Base-by-base conservation (phyloP, 2,329 filamentous ascomycete species). In the Eutypella sp. region DNA sequence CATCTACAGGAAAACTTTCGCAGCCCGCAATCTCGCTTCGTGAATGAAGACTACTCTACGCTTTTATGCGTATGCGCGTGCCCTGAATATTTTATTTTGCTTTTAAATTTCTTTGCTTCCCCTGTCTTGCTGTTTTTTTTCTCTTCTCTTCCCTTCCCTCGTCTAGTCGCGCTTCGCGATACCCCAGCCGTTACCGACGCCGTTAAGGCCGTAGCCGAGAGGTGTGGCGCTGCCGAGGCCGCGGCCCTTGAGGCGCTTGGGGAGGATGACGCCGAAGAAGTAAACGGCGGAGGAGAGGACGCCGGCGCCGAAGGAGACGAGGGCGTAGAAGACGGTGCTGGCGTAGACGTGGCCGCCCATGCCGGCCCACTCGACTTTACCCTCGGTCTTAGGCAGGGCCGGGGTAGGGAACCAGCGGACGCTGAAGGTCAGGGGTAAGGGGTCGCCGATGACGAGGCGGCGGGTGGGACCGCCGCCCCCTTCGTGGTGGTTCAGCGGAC, bases 371-470 rank as follows among this genome's bases (percentile, higher is more conserved):
- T 82, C 79, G 5, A 84, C 78, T 49, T 70, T 73, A 10, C 81
- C 81, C 63, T 82, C 81, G n/a, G 74, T 80, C 63, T 76, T 78
- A 52, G 87, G 87, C 52, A 92, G 71, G 31, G 76, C 73, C 1
- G 87, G 84, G 20, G 79, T 86, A 1, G 86, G 85, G 64, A 92
- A 93, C 93, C 93, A 97, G 38, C 89, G 75, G 13, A 97, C 84
- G 34, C 82, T 86, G 59, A 97, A 87, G 38, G 74, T 77, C 56
- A 97, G 72, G 0, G 87, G 85, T 47, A 97, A 66, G 5, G 86
- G 79, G 65, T 97, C 91, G 11, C 92, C 91, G 53, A 96, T 95
- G 25, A 96, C 81, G 40, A 96, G 78, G 57, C 84, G 84, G 58
- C 73, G 58, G 49, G 73, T 71, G 11, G 25, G 7, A 13, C 25